Conservation (phyloP, 2,329 filamentous ascomycete species). For the Pseudocercospora pini-densiflorae region DNA sequence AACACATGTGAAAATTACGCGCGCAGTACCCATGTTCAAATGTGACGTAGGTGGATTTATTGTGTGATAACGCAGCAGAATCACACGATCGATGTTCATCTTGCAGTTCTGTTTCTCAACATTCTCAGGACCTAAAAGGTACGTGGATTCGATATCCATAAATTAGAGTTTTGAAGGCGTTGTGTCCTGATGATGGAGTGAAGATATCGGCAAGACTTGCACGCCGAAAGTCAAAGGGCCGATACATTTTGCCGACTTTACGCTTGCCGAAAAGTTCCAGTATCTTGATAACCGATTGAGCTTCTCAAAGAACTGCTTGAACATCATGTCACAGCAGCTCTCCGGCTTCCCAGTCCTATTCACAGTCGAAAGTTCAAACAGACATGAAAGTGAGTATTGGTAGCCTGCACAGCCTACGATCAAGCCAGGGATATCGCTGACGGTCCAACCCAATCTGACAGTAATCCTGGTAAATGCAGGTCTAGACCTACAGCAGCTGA, state of each 20-base stretch:
- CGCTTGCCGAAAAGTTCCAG: too few species aligned
- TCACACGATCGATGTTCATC: background rate
- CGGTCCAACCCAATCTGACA: slow-evolving; percentile 3
- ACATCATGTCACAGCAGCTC: background rate
- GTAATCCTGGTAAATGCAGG: slow-evolving; percentile 36
- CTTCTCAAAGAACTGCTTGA: too few species aligned
- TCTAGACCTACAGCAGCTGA: slow-evolving; percentile 32
- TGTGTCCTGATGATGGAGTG: background rate
- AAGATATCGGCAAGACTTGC: background rate
- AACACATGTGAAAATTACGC: background rate
- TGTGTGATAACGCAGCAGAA: background rate
- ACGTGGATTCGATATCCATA: background rate
- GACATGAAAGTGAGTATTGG: slow-evolving; percentile 39
- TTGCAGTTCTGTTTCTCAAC: background rate
- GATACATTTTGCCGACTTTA: too few species aligned
- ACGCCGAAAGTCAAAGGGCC: background rate
- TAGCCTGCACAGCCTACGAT: background rate
- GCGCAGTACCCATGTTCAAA: background rate
- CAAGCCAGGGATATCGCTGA: slow-evolving; percentile 8
- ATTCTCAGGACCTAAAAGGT: background rate
- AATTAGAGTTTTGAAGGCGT: background rate
- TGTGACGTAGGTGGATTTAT: background rate
- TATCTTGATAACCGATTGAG: too few species aligned
- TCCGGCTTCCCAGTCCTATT: slow-evolving; percentile 42
- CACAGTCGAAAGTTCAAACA: slow-evolving; percentile 39